Evolutionary conservation across 2,329 filamentous ascomycete genomes (phyloP), one percentile per base, ranked within the genome.

Genomic region (Colletotrichum incanum): DNA sequence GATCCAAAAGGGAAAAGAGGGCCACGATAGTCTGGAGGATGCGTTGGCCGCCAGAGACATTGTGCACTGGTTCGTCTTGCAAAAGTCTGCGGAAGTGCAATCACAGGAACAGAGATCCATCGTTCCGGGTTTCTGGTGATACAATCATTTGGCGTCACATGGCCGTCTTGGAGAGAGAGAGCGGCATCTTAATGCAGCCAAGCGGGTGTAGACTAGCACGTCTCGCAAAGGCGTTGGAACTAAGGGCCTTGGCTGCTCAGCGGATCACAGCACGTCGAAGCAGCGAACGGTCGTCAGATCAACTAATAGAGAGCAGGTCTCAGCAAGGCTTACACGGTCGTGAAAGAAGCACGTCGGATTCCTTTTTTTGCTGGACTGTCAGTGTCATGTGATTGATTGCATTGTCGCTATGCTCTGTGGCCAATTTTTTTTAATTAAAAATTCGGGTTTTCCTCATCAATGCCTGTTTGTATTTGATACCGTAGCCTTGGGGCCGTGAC

Each of bases 1-100:
- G 1, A 86, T 87, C 34, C 86, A 84, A 69, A 74, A 77, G 11
- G 78, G 77, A 3, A 77, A 76, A 11, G 66, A 62, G 31, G 81
- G 81, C 9, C 84, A 86, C 65, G 83, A 86, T 72, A 86, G 83
- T 65, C 56, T 85, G 20, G 84, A 87, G 73, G 85, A 87, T 72
- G 84, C 84, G 5, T 73, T 85, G 58, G 84, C 84, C 0, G 79
- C 81, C 5, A 77, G 85, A 16, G 84, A 86, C 69, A 67, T 87
- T 45, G 76, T 82, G 5, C 76, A 82, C 56, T 85, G 83, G 82
- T 80, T 82, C 63, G 73, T 82, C 47, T 50, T 56, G 43, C 49
- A 67, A 26, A 69, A 55, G 23, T n/a, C 23, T 11, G 28, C 55
- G 9, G 54, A 34, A 8, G 28, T 49, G 47, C 31, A 39, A 28